A percentile compares a stretch with the other conserved stretches of the same genome.
These are phyloP conservation scores for Hapsidospora chrysogenum DNA, from an alignment of 495 filamentous ascomycete species.

Conservation along the genomic window DNA sequence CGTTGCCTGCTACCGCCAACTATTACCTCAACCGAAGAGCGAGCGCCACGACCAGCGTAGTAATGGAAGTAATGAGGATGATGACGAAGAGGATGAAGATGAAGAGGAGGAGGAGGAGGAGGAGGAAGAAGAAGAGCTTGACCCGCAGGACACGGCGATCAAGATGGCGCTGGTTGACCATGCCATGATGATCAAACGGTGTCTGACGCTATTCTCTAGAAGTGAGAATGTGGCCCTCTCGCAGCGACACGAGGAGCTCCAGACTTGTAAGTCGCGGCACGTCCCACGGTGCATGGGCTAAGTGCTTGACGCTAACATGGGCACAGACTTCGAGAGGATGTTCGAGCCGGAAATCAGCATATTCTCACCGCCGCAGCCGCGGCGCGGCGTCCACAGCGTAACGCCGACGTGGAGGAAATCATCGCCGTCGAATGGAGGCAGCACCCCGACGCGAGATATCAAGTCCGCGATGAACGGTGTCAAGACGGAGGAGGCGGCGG, in stretches of 20 bases:
- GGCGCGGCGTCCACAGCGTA: constrained; percentile 15
- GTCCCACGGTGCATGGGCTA: neutral
- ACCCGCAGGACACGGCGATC: constrained; percentile 67
- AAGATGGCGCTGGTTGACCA: constrained; percentile 80
- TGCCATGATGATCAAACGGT: constrained; percentile 70
- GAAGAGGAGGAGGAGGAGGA: constrained; percentile 30
- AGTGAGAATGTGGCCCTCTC: constrained; percentile 33
- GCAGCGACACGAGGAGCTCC: constrained; percentile 22
- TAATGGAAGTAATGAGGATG: constrained; percentile 18
- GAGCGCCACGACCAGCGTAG: neutral
- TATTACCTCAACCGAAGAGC: constrained; percentile 36
- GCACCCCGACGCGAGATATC: constrained; percentile 6
- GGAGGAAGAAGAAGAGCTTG: constrained; percentile 31
- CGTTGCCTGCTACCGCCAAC: constrained; percentile 55
- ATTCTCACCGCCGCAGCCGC: constrained; percentile 26
- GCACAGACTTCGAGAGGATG: constrained; percentile 36
- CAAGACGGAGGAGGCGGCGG: constrained; percentile 20
- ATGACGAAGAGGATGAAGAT: constrained; percentile 27
- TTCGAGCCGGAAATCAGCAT: constrained; percentile 44
- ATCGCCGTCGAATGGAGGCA: constrained; percentile 9
- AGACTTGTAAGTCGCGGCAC: constrained; percentile 32
- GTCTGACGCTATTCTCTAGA: constrained; percentile 50
- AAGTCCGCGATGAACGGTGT: constrained; percentile 14
- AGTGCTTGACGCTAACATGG: neutral
- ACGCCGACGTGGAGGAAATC: constrained; percentile 26